A percentile compares a stretch with the other conserved stretches of the same genome.
Evolutionary conservation across 1,139 yeast genomes (phyloP).

Genomic region (Geotrichum restrictum): DNA sequence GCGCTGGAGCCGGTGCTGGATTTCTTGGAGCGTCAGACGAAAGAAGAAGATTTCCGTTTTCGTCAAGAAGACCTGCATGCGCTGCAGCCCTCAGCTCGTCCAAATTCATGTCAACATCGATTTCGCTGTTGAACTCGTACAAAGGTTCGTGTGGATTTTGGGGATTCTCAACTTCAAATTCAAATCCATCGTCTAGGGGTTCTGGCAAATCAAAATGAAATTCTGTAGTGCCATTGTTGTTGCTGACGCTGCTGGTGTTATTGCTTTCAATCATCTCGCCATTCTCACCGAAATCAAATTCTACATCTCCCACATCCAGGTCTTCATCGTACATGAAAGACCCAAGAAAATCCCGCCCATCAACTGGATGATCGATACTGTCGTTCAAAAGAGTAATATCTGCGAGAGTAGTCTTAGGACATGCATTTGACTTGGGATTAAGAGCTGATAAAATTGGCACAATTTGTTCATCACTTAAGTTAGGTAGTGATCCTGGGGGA

Average conservation of each 20-base stretch:
- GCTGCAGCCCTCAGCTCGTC: constrained; percentile 14
- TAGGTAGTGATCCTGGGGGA: constrained; percentile 10
- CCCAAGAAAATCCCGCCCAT: constrained; percentile 7
- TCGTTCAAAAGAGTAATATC: constrained; percentile 14
- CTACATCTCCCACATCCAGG: constrained; percentile 4
- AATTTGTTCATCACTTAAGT: background rate
- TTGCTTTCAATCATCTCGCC: constrained; percentile 16
- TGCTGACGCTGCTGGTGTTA: background rate
- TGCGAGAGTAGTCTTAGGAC: background rate
- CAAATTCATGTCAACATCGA: constrained; percentile 1
- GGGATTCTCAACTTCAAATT: background rate
- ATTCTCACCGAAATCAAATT: constrained; percentile 16
- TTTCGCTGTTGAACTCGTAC: background rate
- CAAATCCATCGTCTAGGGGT: background rate
- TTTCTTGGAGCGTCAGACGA: background rate
- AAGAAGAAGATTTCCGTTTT: background rate
- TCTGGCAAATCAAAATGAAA: constrained; percentile 8
- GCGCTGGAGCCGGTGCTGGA: background rate
- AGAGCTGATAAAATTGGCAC: background rate
- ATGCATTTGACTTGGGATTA: no score
- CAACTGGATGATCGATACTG: constrained; percentile 8
- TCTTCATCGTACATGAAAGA: constrained; percentile 9
- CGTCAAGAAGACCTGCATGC: constrained; percentile 9
- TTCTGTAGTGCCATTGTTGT: background rate
- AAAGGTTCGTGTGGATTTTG: background rate